phyloP scores from a whole-genome alignment of 495 filamentous ascomycete species.

The Aspergillus nanangensis region DNA sequence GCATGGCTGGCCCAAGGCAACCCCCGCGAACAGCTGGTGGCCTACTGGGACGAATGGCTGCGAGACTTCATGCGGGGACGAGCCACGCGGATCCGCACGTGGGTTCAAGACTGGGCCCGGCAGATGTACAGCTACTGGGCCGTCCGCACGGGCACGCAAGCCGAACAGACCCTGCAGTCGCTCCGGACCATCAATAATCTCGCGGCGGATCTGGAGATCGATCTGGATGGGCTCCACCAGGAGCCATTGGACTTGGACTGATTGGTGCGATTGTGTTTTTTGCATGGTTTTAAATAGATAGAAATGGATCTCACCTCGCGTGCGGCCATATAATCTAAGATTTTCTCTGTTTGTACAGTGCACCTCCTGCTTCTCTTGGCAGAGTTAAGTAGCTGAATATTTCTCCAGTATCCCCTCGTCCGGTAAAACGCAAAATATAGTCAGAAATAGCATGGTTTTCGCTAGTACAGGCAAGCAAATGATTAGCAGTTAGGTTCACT shows the following conservation, averaged over 20 bases:
- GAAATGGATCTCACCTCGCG: neutral
- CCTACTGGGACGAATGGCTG: neutral
- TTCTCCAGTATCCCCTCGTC: too few species aligned
- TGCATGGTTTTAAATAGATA: neutral
- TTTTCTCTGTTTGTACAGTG: neutral
- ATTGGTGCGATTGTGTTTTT: neutral
- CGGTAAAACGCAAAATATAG: too few species aligned
- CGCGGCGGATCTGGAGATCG: neutral
- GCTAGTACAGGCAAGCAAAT: too few species aligned
- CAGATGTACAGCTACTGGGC: neutral
- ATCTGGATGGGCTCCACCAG: neutral
- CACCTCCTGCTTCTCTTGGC: neutral
- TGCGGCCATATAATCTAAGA: neutral
- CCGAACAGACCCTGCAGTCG: neutral
- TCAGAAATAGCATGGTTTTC: too few species aligned
- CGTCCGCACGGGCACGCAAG: neutral
- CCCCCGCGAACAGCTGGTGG: neutral
- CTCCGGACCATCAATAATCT: neutral
- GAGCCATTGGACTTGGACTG: neutral
- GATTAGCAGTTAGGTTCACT: too few species aligned
- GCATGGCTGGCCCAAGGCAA: neutral
- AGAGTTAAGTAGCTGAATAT: too few species aligned
- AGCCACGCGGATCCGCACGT: neutral
- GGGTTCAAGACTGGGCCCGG: neutral
- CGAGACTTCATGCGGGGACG: neutral